phyloP scores from a whole-genome alignment of 345 rosid species.

The Acer saccharum region DNA sequence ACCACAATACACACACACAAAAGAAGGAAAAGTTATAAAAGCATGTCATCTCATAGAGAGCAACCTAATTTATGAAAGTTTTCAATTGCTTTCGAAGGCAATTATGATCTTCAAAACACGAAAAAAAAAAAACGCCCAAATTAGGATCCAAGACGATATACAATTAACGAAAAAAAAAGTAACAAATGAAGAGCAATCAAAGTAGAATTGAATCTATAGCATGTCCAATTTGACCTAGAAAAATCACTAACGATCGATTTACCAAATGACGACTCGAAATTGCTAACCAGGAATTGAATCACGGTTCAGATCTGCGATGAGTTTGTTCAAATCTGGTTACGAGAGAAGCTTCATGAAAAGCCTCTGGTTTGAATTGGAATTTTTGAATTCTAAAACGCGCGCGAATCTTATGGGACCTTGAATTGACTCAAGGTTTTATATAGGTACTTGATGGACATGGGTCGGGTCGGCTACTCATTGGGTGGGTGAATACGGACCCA shows the following conservation, averaged over 20 bases:
- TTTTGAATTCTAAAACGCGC: background rate
- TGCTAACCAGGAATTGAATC: constrained; percentile 4
- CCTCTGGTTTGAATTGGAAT: background rate
- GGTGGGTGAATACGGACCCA: too few species aligned
- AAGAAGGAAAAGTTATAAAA: background rate
- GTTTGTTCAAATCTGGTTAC: background rate
- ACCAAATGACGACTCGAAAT: background rate
- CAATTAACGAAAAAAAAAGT: background rate
- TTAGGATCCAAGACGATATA: background rate
- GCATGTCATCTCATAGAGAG: background rate
- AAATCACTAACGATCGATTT: background rate
- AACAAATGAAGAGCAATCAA: background rate
- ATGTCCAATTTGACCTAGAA: background rate
- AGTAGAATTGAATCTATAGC: background rate
- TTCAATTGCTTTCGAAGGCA: background rate
- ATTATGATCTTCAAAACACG: background rate
- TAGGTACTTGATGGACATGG: background rate
- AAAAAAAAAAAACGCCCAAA: background rate
- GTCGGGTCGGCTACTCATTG: too few species aligned
- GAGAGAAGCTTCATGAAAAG: background rate
- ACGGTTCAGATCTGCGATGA: constrained; percentile 1
- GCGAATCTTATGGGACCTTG: constrained; percentile 8
- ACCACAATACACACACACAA: background rate
- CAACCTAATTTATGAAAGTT: background rate
- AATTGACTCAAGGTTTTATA: background rate